Base-by-base conservation (phyloP, 768 basidiomycete genomes). In the Clitopilus hobsonii region DNA sequence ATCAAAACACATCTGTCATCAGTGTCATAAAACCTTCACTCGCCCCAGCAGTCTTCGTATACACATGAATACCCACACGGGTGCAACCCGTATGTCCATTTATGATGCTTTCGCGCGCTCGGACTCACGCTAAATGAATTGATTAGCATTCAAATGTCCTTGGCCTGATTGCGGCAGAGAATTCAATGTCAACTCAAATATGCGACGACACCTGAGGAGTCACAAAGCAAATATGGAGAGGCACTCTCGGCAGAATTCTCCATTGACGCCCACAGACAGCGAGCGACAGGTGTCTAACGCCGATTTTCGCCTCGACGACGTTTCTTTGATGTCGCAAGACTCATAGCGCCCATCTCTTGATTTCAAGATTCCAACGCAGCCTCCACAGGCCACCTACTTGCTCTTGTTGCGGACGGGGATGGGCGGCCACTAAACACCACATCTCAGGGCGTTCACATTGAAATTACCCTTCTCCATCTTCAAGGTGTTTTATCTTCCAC, bases 1-100 rank as follows among this genome's bases (percentile, higher is more conserved):
- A 45, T 45, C 41, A 18, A 45, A 45, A 45, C 41, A 45, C 41
- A 20, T 45, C 41, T 45, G 41, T 45, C 41, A 45, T 45, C 41
- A 45, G 11, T 45, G 41, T 23, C 41, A 45, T 45, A 45, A 45
- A 45, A 45, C 41, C 2, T 45, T 45, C 41, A 45, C 41, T 45
- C 41, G 41, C 22, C 41, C 41, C 22, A 45, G 41, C 41, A 45
- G 41, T 45, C 41, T 45, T 45, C 41, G 41, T 11, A 45, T 45
- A 10, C 41, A 45, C 22, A 45, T 45, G 41, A 45, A 45, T 18
- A 45, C 41, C 41, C 41, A 45, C 41, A 45, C 41, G 2, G 41
- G 41, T 23, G 41, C 41, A 18, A 45, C 41, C 41, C 41, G 41
- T 45, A 45, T 10, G 41, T 20, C 8, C 41, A 11, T 16, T 45